A percentile compares a stretch with the other conserved stretches of the same genome.
Evolutionary conservation across 2,329 filamentous ascomycete species (phyloP).

Genomic region (Rutstroemia sydowiana): DNA sequence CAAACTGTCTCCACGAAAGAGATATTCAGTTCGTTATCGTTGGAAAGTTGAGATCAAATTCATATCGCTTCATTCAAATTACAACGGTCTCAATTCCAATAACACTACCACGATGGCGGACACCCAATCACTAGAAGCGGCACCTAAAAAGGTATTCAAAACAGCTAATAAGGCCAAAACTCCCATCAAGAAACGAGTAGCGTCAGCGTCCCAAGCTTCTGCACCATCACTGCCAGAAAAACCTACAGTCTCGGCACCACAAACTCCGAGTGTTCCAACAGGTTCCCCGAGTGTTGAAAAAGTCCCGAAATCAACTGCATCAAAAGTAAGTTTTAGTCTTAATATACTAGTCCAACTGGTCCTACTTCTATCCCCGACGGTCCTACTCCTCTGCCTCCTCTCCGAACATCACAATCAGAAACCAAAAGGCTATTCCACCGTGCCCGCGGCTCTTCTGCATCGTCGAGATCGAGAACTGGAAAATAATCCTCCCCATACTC

Average conservation of each 20-base stretch:
- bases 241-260: not conserved
- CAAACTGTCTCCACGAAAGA: conserved; percentile 3
- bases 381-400: conserved; percentile 5
- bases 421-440: not conserved
- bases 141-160: conserved; percentile 10
- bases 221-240: conserved; percentile 1
- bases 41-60: conserved; percentile 5
- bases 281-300: conserved; percentile 1
- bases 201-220: not conserved
- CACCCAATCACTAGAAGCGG: conserved; percentile 1
- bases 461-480: not conserved
- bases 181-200: conserved; percentile 5
- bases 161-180: conserved; percentile 1
- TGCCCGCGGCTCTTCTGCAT: not conserved
- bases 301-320: conserved; percentile 5
- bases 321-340: conserved; percentile 10
- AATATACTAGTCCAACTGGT: conserved; percentile 3
- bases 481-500: no score
- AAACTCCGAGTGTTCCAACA: not conserved
- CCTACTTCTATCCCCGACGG: conserved; percentile 8
- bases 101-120: conserved; percentile 4
- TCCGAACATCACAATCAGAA: not conserved
- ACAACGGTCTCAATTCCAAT: not conserved
- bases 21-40: conserved; percentile 2
- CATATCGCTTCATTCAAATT: not conserved